These are phyloP conservation scores for Xenoacremonium recifei DNA, from an alignment of 2,329 filamentous ascomycete species.

Conservation along the genomic window DNA sequence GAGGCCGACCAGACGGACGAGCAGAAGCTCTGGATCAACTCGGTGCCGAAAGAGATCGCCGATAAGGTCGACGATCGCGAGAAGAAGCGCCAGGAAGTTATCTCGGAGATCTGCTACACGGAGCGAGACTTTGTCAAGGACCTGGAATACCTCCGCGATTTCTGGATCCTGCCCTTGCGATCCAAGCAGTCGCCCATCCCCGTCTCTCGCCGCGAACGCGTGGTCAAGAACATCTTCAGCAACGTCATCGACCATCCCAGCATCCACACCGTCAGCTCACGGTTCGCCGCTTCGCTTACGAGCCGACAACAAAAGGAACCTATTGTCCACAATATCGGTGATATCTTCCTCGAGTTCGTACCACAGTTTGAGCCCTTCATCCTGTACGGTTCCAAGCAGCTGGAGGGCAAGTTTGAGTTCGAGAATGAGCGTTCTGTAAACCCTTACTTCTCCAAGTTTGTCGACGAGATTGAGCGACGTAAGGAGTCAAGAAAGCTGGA, in stretches of 20 bases:
- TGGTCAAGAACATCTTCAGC: conserved; percentile 91
- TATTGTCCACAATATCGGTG: conserved; percentile 85
- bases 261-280: conserved; percentile 87
- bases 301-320: conserved; percentile 86
- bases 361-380: conserved; percentile 96
- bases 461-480: conserved; percentile 92
- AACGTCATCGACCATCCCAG: conserved; percentile 83
- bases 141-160: conserved; percentile 93
- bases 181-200: conserved; percentile 85
- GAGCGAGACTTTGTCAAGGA: conserved; percentile 99
- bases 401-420: conserved; percentile 97
- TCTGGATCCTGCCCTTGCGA: conserved; percentile 93
- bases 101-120: conserved; percentile 98
- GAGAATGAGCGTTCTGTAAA: conserved; percentile 93
- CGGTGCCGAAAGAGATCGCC: conserved; percentile 90
- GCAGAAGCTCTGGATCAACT: conserved; percentile 99
- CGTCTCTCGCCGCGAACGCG: conserved; percentile 80
- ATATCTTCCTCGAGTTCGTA: conserved; percentile 90
- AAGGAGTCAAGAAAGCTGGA: conserved; percentile 97
- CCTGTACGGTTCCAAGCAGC: conserved; percentile 89
- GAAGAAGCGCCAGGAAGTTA: conserved; percentile 97
- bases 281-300: conserved; percentile 84
- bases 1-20: conserved; percentile 83
- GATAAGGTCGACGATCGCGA: conserved; percentile 87
- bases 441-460: conserved; percentile 80